Percentiles rank a stretch among this genome's conserved stretches.
Conservation (phyloP, 2,329 filamentous ascomycete species). For the Colletotrichum acutatum region DNA sequence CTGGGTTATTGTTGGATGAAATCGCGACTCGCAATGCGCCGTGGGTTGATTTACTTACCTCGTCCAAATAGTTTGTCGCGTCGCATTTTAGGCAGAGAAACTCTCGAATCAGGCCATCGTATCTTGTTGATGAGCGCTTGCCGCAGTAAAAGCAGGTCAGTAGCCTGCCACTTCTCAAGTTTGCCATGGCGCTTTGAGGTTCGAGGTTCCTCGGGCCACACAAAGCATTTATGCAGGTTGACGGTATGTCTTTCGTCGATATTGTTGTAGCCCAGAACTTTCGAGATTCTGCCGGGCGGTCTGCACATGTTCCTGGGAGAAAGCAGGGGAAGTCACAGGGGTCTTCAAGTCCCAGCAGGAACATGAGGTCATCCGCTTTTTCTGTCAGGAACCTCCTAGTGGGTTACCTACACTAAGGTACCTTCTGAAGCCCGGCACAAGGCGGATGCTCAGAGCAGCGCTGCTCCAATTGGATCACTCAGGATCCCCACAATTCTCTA, state of each 20-base stretch:
- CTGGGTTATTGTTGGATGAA: constrained; percentile 53
- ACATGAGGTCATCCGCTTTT: constrained; percentile 30
- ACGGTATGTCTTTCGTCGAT: constrained; percentile 7
- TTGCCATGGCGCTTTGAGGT: constrained; percentile 51
- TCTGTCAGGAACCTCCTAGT: background rate
- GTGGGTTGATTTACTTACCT: constrained; percentile 63
- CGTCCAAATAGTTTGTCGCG: constrained; percentile 88
- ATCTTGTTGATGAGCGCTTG: constrained; percentile 69
- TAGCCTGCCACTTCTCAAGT: constrained; percentile 52
- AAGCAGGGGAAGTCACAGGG: constrained; percentile 28
- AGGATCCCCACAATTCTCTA: constrained; percentile 12
- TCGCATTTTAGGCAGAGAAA: constrained; percentile 85
- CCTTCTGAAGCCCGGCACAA: too few species aligned
- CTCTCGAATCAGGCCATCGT: constrained; percentile 67
- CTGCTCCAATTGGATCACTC: background rate
- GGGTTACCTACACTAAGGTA: constrained; percentile 1
- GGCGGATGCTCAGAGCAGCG: too few species aligned
- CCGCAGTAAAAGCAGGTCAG: constrained; percentile 89
- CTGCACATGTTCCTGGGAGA: constrained; percentile 7
- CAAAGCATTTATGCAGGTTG: constrained; percentile 37
- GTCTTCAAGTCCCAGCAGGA: constrained; percentile 3
- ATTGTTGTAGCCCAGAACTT: constrained; percentile 35
- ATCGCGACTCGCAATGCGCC: background rate
- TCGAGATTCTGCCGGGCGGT: constrained; percentile 51
- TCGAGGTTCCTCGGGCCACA: constrained; percentile 13